Conservation (phyloP, 768 basidiomycete species). For the Crucibulum laeve region DNA sequence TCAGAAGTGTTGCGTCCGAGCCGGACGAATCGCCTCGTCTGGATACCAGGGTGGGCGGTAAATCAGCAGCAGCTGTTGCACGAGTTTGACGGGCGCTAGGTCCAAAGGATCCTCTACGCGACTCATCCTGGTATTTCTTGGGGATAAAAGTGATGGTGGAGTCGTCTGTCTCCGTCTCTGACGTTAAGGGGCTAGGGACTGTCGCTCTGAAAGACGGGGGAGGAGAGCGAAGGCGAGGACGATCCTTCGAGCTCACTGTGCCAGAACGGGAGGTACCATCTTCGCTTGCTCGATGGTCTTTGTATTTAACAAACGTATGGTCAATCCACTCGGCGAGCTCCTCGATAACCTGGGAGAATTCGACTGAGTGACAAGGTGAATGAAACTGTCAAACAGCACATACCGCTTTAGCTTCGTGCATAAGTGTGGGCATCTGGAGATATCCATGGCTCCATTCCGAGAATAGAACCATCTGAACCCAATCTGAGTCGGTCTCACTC, state of each 20-base stretch:
- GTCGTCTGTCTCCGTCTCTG: slow-evolving; percentile 48
- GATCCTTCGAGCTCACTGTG: neutral
- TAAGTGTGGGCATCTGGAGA: slow-evolving; percentile 88
- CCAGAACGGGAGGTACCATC: slow-evolving; percentile 3
- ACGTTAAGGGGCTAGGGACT: slow-evolving; percentile 17
- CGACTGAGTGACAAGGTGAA: too few relatives aligned
- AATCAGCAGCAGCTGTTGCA: neutral
- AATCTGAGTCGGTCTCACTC: slow-evolving; percentile 82
- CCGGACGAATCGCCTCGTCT: slow-evolving; percentile 5
- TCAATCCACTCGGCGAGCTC: slow-evolving; percentile 92
- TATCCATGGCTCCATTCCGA: slow-evolving; percentile 98
- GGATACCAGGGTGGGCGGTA: neutral
- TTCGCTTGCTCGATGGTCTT: slow-evolving; percentile 6
- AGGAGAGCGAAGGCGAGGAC: slow-evolving; percentile 11
- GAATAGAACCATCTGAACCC: slow-evolving; percentile 92
- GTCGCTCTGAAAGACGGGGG: slow-evolving; percentile 6
- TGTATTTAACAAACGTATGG: slow-evolving; percentile 56
- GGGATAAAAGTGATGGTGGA: slow-evolving; percentile 69
- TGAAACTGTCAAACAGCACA: slow-evolving; percentile 9
- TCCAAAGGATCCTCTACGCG: neutral
- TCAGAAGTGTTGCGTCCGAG: slow-evolving; percentile 7
- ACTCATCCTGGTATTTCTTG: slow-evolving; percentile 28
- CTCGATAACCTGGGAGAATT: slow-evolving; percentile 69
- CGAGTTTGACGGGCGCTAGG: slow-evolving; percentile 7
- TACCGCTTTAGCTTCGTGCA: slow-evolving; percentile 73